Percentiles rank a stretch among this genome's conserved stretches.
These are phyloP conservation scores for Aureobasidium subglaciale DNA, from an alignment of 2,329 filamentous ascomycete species.

Conservation along the genomic window DNA sequence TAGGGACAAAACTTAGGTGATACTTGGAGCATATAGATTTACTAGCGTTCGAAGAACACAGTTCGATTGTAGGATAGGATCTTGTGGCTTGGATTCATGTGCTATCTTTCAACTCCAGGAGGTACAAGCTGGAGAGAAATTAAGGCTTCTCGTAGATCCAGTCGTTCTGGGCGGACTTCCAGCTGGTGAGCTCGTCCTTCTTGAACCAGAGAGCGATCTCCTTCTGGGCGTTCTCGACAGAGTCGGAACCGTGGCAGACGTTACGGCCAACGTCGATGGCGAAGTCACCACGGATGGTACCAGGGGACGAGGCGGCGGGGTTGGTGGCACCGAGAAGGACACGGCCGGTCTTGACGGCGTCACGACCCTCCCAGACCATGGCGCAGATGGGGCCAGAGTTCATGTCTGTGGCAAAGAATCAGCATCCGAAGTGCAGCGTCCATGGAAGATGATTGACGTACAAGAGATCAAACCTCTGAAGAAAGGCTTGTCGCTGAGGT, in stretches of 20 bases:
- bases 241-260: slow-evolving; percentile 99
- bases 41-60: background rate
- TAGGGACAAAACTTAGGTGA: background rate
- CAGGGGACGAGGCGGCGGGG: slow-evolving; percentile 86
- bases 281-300: slow-evolving; percentile 95
- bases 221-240: slow-evolving; percentile 98
- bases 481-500: slow-evolving; percentile 92
- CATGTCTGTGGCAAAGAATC: slow-evolving; percentile 64
- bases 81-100: background rate
- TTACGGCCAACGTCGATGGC: slow-evolving; percentile 91
- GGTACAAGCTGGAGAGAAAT: background rate
- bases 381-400: slow-evolving; percentile 90
- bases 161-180: slow-evolving; percentile 76
- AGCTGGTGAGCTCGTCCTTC: slow-evolving; percentile 74
- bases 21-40: background rate
- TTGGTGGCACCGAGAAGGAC: slow-evolving; percentile 97
- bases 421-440: slow-evolving; percentile 14
- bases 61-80: background rate
- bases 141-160: slow-evolving; percentile 76
- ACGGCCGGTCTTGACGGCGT: slow-evolving; percentile 98
- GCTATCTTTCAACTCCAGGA: background rate
- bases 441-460: slow-evolving; percentile 42
- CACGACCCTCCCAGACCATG: slow-evolving; percentile 99
- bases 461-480: slow-evolving; percentile 90
- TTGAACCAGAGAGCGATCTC: slow-evolving; percentile 99